Base-by-base conservation (phyloP, 768 basidiomycete genomes). In the Rhodosporidiobolus sp. region DNA sequence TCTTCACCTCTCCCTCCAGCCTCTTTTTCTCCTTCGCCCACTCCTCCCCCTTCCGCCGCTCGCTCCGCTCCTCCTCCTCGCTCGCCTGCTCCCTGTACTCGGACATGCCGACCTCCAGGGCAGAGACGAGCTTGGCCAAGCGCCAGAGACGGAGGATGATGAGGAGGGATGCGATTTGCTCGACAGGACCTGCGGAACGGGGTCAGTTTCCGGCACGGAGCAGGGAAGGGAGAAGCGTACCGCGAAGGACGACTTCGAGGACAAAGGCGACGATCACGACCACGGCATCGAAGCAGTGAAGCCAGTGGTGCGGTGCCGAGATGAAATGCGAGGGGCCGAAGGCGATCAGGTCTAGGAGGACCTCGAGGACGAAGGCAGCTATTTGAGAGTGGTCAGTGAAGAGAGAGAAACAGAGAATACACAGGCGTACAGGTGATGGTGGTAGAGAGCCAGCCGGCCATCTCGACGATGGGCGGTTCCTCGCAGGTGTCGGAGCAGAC, bases 111-210 rank as follows among this genome's bases (percentile, higher is more conserved):
- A 56, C 43, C n/a, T 67, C 53, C 43, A 67, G 26, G 1, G 65
- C 38, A 8, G 30, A 26, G 34, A 73, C 28, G 26, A 73, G 57
- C 38, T 73, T 73, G 49, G 61, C 20, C 30, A 73, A 19, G 28
- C 66, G 67, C 67, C 66, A 68, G 32, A 73, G 48, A 2, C 66
- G 56, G 30, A 68, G 52, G 35, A 68, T 19, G 28, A 63, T 68
- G 14, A 73, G 6, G 10, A 73, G 45, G 1, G 62, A 64, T 12
- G 58, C 67, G 43, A 68, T 45, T 0, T 22, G 34, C n/a, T 28
- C 28, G 20, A 30, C 28, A 3, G 59, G n/a, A 14, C 63, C 70
- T 71, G 53, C 14, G 43, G 26, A 6, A 28, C 26, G 17, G 14
- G 14, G 61, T 22, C 28, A 26, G 49, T 24, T n/a, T 11, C 20